Evolutionary conservation across 441 rosid species (phyloP), one percentile per base, ranked within the genome.

Genomic region (Bocquillonia castaneifolia): DNA sequence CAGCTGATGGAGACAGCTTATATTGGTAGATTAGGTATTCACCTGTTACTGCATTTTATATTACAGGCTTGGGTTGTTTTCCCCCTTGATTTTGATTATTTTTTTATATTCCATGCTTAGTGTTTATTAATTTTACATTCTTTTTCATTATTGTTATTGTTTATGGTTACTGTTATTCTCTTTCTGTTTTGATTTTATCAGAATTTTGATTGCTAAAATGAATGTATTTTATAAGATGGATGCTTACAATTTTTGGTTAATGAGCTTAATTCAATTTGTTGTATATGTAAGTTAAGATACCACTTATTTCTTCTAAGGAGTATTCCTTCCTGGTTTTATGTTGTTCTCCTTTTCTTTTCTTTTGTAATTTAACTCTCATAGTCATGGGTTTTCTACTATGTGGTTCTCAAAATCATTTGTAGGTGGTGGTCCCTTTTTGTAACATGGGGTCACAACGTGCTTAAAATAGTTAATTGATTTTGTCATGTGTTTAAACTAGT

Each of bases 1-100:
- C 88, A 75, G 69, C 86, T 92, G 71, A 87, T 94, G 96, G 98
- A 94, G 82, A 94, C 97, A n/a, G 97, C 97, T 66, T 94, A 87
- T 83, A 88, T 94, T 67, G 99, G 99, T 48, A 86, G 97, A 83
- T 77, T 90, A 59, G 96, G 97, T 94, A 80, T 52, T 76, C 71
- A 51, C 48, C 70, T 57, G 20, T 36, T 72, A 37, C 48, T 69
- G 44, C 23, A 37, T 52, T 25, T 34, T 29, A 47, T 50, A 50
- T 28, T 22, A 20, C 9, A 10, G 28, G 26, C 28, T 50, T 8
- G 5, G 25, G 6, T 7, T 44, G 0, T 44, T 44, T 13, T 5
- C 20, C 10, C 51, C 51, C 8, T 3, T 18, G 3, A 14, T 32
- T 39, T n/a, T 28, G 1, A 13, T 13, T 1, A 3, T 12, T 0